These are phyloP conservation scores for Xerocomus brunneocitrinus DNA, from an alignment of 768 basidiomycete species.

Conservation along the genomic window DNA sequence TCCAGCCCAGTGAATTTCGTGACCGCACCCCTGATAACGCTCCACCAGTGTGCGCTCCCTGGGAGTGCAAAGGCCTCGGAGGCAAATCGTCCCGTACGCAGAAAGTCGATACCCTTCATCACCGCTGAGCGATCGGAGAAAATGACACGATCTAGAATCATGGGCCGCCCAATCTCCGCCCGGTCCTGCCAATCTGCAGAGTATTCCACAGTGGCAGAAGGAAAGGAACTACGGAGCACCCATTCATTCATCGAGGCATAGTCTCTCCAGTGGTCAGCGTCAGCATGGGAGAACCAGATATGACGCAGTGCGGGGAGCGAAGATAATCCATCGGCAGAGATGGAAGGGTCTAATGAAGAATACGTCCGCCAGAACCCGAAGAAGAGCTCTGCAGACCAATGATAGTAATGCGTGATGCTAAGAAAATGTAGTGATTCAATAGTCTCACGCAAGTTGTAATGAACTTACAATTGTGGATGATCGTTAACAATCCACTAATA, in stretches of 20 bases:
- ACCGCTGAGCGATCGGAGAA: constrained; percentile 84
- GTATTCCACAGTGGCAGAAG: constrained; percentile 77
- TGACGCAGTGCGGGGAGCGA: constrained; percentile 69
- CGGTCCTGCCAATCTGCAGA: constrained; percentile 82
- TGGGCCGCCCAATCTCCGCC: constrained; percentile 58
- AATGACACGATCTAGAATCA: constrained; percentile 84
- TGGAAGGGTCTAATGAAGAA: constrained; percentile 69
- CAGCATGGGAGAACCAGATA: constrained; percentile 70
- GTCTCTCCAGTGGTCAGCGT: constrained; percentile 82
- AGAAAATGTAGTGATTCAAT: neutral
- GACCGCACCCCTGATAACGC: constrained; percentile 66
- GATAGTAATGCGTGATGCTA: constrained; percentile 90
- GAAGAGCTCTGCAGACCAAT: constrained; percentile 89
- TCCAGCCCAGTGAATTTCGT: constrained; percentile 65
- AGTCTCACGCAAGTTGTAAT: neutral
- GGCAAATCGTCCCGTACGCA: constrained; percentile 71
- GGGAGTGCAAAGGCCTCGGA: constrained; percentile 70
- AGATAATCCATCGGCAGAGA: constrained; percentile 62
- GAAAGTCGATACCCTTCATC: constrained; percentile 64
- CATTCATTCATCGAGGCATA: constrained; percentile 90
- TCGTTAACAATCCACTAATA: constrained; percentile 77
- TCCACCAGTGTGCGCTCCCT: constrained; percentile 83
- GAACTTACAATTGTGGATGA: constrained; percentile 72
- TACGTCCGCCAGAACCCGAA: constrained; percentile 93
- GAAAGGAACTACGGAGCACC: constrained; percentile 76